A percentile compares a stretch with the other conserved stretches of the same genome.
phyloP scores from a whole-genome alignment of 106 monocot species.

The Allium cepa region DNA sequence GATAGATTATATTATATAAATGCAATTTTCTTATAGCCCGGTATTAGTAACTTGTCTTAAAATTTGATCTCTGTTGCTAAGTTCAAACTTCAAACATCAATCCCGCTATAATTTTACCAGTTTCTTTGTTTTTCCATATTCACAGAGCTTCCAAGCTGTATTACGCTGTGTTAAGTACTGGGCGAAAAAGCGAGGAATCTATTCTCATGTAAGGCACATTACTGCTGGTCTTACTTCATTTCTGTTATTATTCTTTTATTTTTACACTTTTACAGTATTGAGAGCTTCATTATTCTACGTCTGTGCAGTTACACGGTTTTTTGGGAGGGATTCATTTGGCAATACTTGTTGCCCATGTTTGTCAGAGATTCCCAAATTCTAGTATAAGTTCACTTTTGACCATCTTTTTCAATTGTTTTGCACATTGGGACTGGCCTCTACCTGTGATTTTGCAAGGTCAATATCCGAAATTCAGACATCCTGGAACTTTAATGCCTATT shows the following conservation, averaged over 20 bases:
- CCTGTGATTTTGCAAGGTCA: conserved; percentile 33
- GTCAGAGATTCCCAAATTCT: conserved; percentile 37
- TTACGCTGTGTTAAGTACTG: conserved; percentile 48
- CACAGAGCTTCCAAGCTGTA: conserved; percentile 39
- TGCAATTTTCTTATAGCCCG: no score
- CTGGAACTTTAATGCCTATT: conserved; percentile 48
- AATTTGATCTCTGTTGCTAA: no score
- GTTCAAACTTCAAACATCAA: no score
- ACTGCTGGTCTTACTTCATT: neutral
- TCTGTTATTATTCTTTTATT: neutral
- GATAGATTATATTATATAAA: no score
- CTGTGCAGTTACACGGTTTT: conserved; percentile 44
- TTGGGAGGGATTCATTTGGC: conserved; percentile 57
- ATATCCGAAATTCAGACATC: conserved; percentile 11
- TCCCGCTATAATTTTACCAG: neutral
- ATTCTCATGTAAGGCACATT: conserved; percentile 39
- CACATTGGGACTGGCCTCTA: conserved; percentile 38
- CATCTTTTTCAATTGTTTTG: conserved; percentile 45
- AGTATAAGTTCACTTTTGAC: conserved; percentile 27
- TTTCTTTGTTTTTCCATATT: neutral
- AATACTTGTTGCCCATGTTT: conserved; percentile 51
- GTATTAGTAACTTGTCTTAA: no score
- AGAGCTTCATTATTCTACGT: neutral
- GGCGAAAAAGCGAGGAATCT: conserved; percentile 49
- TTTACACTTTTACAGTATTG: neutral